These are phyloP conservation scores for Neurospora terricola DNA, from an alignment of 495 filamentous ascomycete species.

Conservation along the genomic window DNA sequence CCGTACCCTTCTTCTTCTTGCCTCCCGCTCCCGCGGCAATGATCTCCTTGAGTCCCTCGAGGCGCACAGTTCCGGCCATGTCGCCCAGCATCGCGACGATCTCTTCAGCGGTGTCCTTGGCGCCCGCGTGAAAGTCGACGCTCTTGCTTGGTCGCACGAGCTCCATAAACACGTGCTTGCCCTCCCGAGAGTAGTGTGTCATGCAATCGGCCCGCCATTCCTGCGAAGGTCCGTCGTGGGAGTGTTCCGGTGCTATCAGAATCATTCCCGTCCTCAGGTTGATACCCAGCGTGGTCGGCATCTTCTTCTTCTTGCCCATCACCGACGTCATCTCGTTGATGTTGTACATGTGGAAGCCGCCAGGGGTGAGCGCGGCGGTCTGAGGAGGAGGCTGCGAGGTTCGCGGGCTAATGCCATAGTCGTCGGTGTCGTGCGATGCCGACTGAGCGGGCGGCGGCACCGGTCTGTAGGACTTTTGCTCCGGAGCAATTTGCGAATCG, in stretches of 20 bases:
- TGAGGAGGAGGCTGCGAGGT: constrained; percentile 13
- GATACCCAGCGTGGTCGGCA: constrained; percentile 87
- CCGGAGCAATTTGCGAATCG: constrained; percentile 42
- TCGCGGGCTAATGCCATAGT: constrained; percentile 8
- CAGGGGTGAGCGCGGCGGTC: constrained; percentile 44
- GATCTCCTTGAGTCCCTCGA: constrained; percentile 78
- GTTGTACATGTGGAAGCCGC: constrained; percentile 85
- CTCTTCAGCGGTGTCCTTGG: constrained; percentile 92
- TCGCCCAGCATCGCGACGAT: constrained; percentile 84
- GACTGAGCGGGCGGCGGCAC: constrained; percentile 19
- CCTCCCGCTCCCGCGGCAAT: constrained; percentile 61
- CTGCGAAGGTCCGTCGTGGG: constrained; percentile 65
- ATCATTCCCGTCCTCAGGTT: constrained; percentile 80
- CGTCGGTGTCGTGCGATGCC: constrained; percentile 12
- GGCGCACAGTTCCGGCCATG: constrained; percentile 71
- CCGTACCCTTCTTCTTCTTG: constrained; percentile 63
- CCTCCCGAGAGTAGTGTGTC: constrained; percentile 91
- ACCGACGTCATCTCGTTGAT: constrained; percentile 93
- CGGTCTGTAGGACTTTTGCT: constrained; percentile 35
- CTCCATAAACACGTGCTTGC: constrained; percentile 96
- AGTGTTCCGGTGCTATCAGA: constrained; percentile 80
- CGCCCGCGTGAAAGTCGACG: constrained; percentile 91
- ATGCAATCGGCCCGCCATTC: constrained; percentile 93
- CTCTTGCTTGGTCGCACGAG: constrained; percentile 84
- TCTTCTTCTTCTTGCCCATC: constrained; percentile 94